These are phyloP conservation scores for Zasmidium angulare DNA, from an alignment of 2,329 filamentous ascomycete genomes.

Conservation along the genomic window DNA sequence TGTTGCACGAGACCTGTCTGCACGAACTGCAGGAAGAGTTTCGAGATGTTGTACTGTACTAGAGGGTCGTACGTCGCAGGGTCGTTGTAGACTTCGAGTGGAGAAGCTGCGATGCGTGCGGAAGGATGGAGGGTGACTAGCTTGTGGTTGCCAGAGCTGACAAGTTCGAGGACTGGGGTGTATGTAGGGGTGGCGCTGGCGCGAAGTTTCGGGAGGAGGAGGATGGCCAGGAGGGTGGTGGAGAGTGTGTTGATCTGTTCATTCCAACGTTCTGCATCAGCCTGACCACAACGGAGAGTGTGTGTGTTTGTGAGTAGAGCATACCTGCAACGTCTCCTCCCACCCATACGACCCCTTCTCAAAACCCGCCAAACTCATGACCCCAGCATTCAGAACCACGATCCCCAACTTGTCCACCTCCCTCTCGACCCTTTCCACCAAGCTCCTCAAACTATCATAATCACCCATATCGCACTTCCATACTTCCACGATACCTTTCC, in stretches of 20 bases:
- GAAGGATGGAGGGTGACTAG: background rate
- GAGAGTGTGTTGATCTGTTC: slow-evolving; percentile 54
- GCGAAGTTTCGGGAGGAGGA: slow-evolving; percentile 45
- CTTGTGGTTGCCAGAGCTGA: slow-evolving; percentile 12
- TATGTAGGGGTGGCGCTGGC: slow-evolving; percentile 6
- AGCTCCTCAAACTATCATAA: slow-evolving; percentile 25
- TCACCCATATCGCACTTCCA: slow-evolving; percentile 28
- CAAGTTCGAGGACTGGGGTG: slow-evolving; percentile 22
- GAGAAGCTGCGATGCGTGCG: slow-evolving; percentile 1
- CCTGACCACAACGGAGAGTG: too few relatives aligned
- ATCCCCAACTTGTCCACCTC: slow-evolving; percentile 35
- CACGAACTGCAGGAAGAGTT: slow-evolving; percentile 19
- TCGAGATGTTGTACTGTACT: slow-evolving; percentile 16
- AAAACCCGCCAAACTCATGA: slow-evolving; percentile 28
- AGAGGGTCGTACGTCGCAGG: background rate
- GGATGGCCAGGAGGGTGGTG: slow-evolving; percentile 54
- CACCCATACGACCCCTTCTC: slow-evolving; percentile 35
- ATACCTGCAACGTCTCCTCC: slow-evolving; percentile 49
- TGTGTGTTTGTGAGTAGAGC: background rate
- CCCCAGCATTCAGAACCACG: slow-evolving; percentile 43
- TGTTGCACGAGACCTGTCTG: slow-evolving; percentile 7
- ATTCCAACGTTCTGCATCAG: background rate
- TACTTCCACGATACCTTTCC: slow-evolving; percentile 34
- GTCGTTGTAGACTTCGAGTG: slow-evolving; percentile 9
- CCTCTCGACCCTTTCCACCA: slow-evolving; percentile 28